Evolutionary conservation across 768 basidiomycete genomes (phyloP).

Genomic region (Suillus clintonianus): DNA sequence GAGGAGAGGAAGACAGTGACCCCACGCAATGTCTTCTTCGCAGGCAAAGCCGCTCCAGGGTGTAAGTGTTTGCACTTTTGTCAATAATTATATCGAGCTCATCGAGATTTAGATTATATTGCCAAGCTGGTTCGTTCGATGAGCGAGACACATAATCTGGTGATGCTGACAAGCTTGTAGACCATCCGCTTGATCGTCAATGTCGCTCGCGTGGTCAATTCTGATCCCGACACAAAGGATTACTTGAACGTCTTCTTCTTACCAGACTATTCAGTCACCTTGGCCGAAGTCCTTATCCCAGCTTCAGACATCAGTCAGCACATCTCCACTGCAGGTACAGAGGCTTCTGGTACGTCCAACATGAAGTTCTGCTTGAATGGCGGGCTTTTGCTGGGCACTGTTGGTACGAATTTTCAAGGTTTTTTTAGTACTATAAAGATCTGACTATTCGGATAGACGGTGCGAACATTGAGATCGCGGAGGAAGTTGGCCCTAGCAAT

Average conservation of each 20-base stretch:
- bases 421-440: no score
- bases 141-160: not conserved
- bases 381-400: conserved; percentile 84
- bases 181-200: conserved; percentile 94
- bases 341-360: conserved; percentile 80
- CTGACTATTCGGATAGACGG: conserved; percentile 55
- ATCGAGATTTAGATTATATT: conserved; percentile 64
- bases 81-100: conserved; percentile 10
- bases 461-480: conserved; percentile 95
- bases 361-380: conserved; percentile 94
- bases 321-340: conserved; percentile 96
- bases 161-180: conserved; percentile 32
- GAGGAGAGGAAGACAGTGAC: conserved; percentile 80
- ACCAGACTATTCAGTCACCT: conserved; percentile 89
- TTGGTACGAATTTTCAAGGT: no score
- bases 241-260: conserved; percentile 92
- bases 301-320: conserved; percentile 95
- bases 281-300: conserved; percentile 85
- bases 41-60: conserved; percentile 95
- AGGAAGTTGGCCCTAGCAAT: conserved; percentile 91
- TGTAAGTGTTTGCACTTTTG: conserved; percentile 50
- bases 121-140: conserved; percentile 71
- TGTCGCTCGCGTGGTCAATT: conserved; percentile 66
- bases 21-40: conserved; percentile 94
- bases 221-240: conserved; percentile 85